Evolutionary conservation across 2,329 filamentous ascomycete genomes (phyloP).

Genomic region (Ascochyta clinopodiicola): DNA sequence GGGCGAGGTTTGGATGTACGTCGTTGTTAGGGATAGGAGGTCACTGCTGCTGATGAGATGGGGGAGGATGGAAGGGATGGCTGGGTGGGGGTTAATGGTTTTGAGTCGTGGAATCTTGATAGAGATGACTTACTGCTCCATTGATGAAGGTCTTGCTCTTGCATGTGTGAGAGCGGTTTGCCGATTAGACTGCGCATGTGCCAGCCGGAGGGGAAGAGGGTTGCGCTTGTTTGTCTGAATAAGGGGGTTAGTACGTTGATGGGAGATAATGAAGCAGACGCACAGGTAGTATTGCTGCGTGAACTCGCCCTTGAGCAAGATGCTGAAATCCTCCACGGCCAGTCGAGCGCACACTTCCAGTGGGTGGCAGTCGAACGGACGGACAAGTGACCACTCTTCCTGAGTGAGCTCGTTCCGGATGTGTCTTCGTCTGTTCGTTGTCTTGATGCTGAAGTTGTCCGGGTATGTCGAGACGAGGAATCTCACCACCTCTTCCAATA

Average conservation of each 20-base stretch:
- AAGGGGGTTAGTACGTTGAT: neutral
- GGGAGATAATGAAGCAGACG: slow-evolving; percentile 21
- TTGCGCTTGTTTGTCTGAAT: slow-evolving; percentile 57
- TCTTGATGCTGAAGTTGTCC: slow-evolving; percentile 47
- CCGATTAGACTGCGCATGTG: slow-evolving; percentile 57
- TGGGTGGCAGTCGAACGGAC: slow-evolving; percentile 48
- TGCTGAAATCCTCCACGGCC: slow-evolving; percentile 60
- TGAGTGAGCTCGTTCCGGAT: slow-evolving; percentile 53
- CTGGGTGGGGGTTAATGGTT: slow-evolving; percentile 22
- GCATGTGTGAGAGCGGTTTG: slow-evolving; percentile 55
- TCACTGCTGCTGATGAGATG: slow-evolving; percentile 44
- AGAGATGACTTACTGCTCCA: slow-evolving; percentile 57
- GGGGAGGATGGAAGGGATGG: slow-evolving; percentile 20
- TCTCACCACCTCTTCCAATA: slow-evolving; percentile 53
- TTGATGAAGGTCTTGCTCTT: slow-evolving; percentile 54
- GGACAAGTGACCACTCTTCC: slow-evolving; percentile 53
- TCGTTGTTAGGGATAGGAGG: slow-evolving; percentile 57
- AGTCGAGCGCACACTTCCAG: slow-evolving; percentile 59
- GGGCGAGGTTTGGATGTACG: slow-evolving; percentile 58
- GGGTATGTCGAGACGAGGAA: slow-evolving; percentile 56
- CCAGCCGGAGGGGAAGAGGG: slow-evolving; percentile 62
- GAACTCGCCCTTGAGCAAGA: slow-evolving; percentile 54
- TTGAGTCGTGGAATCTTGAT: slow-evolving; percentile 35
- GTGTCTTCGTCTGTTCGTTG: slow-evolving; percentile 20
- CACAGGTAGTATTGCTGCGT: slow-evolving; percentile 57